These are phyloP conservation scores for Cucumis hystrix DNA, from an alignment of 306 rosid species.

Conservation along the genomic window DNA sequence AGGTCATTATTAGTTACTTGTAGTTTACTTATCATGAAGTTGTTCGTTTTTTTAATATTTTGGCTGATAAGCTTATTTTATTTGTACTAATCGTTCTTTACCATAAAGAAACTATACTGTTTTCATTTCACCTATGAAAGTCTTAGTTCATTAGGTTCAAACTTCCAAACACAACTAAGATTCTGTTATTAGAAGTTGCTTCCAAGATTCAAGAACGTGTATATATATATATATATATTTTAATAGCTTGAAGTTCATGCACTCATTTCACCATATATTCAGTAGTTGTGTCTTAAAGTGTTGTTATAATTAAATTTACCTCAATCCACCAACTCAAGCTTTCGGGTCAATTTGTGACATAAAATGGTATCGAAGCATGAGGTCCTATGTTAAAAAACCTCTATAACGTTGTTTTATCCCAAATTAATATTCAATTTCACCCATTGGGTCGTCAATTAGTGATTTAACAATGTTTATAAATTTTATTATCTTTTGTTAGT, in stretches of 20 bases:
- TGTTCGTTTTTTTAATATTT: not conserved
- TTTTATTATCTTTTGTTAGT: not conserved
- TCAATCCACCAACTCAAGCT: too few species aligned
- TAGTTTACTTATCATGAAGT: not conserved
- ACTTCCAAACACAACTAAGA: not conserved
- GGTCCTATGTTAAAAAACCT: too few species aligned
- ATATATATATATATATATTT: too few species aligned
- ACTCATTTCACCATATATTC: not conserved
- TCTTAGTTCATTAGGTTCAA: not conserved
- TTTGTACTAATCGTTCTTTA: not conserved
- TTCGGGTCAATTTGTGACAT: too few species aligned
- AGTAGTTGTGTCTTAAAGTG: not conserved
- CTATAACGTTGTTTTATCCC: too few species aligned
- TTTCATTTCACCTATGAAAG: not conserved
- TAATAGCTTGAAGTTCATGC: not conserved
- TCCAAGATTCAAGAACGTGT: not conserved
- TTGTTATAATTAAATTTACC: too few species aligned
- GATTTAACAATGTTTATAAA: not conserved
- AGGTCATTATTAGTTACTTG: conserved; percentile 27
- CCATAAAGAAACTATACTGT: not conserved
- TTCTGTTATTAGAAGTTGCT: not conserved
- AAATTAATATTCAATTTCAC: too few species aligned
- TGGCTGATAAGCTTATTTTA: not conserved
- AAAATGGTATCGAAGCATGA: too few species aligned
- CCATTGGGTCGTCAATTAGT: too few species aligned